Evolutionary conservation across 345 rosid genomes (phyloP), one percentile per base, ranked within the genome.

Genomic region (Jatropha curcas): DNA sequence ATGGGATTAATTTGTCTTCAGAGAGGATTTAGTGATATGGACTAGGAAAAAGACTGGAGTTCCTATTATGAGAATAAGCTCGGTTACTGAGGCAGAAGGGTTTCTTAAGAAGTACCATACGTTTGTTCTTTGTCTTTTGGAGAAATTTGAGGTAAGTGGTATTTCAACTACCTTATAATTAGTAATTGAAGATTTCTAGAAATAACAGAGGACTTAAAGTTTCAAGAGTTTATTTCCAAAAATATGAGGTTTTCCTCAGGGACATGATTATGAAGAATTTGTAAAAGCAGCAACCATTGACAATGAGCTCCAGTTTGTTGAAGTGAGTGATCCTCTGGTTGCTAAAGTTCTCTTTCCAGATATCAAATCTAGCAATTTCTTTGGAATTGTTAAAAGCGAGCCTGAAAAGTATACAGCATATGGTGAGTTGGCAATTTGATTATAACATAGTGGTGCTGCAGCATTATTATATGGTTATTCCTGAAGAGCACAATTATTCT

Each of bases 21-120:
- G 97, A 80, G 87, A 86, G 65, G 96, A 87, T 25, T 87, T 93
- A 46, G 90, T 93, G 70, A 86, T 88, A 33, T 93, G 97, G 97
- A 85, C 84, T 37, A 87, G 90, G 83, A 93, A 91, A 78, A 93
- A 87, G 87, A 89, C 91, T 17, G 94, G 96, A 45, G 80, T 75
- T 20, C 92, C 97, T 17, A 87, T 87, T 73, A 58, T 82, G 72
- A 86, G 87, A 74, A 56, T 88, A 60, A 83, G 67, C 71, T 70
- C 92, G 3, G 77, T 78, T 63, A 60, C 62, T 45, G 88, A 86
- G 81, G 94, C 97, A n/a, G 88, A 87, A 61, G 83, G 80, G 7
- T 84, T 89, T 77, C 81, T 85, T 28, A 82, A 84, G 58, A 87
- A 84, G 76, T 66, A 87, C 70, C 86, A 82, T 45, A 80, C 68